A percentile compares a stretch with the other conserved stretches of the same genome.
Evolutionary conservation across 116 monocot genomes (phyloP).

Genomic region (Phalaenopsis hybrid): DNA sequence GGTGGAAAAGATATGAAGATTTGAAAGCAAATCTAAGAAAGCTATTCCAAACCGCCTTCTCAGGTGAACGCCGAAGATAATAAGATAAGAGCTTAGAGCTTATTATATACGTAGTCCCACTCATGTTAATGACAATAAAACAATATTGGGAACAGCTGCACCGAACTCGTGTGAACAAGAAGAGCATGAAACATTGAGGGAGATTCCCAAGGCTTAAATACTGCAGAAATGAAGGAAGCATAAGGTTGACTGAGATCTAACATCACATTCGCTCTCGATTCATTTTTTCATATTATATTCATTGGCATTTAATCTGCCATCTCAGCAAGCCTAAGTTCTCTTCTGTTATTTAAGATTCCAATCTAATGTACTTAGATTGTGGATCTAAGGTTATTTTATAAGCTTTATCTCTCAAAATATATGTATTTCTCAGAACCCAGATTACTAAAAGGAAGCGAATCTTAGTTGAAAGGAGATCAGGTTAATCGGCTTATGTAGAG

Average conservation of each 20-base stretch:
- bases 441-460: background rate
- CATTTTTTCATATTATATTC: background rate
- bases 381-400: background rate
- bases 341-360: background rate
- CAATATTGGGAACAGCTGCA: background rate
- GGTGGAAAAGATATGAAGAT: background rate
- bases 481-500: too few species aligned
- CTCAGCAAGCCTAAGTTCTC: background rate
- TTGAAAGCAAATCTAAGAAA: background rate
- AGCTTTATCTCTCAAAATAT: background rate
- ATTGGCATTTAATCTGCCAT: background rate
- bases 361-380: background rate
- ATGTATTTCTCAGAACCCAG: background rate
- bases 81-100: background rate
- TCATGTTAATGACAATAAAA: background rate
- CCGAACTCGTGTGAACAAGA: background rate
- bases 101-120: background rate
- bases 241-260: slow-evolving; percentile 5
- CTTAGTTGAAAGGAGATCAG: too few species aligned
- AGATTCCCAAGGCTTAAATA: background rate
- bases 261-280: slow-evolving; percentile 1
- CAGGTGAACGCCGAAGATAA: background rate
- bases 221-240: background rate
- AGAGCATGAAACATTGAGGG: slow-evolving; percentile 9
- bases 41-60: background rate